phyloP scores from a whole-genome alignment of 306 rosid species.

The Gleditsia sinensis region DNA sequence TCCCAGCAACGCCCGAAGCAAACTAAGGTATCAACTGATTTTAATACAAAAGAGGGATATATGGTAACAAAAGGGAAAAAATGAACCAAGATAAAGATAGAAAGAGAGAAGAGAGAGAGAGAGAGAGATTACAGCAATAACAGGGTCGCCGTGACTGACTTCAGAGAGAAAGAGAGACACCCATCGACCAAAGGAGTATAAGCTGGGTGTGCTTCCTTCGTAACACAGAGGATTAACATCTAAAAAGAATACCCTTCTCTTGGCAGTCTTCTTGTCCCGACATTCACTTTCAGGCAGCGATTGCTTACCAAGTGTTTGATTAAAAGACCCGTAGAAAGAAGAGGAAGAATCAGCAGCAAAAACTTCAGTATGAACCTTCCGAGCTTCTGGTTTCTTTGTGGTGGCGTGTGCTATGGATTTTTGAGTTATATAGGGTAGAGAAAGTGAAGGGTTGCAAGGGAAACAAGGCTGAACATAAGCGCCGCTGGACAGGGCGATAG shows the following conservation, averaged over 20 bases:
- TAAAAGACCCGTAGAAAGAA: constrained; percentile 17
- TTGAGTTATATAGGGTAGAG: constrained; percentile 22
- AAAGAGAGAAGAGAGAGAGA: no score
- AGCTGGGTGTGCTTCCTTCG: constrained; percentile 68
- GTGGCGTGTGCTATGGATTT: constrained; percentile 12
- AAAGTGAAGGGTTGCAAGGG: constrained; percentile 27
- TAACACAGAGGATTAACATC: constrained; percentile 89
- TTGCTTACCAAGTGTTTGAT: constrained; percentile 44
- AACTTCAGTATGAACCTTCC: constrained; percentile 21
- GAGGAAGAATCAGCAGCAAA: constrained; percentile 22
- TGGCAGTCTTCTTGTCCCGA: constrained; percentile 33
- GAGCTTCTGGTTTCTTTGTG: constrained; percentile 30
- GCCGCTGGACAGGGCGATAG: constrained; percentile 33
- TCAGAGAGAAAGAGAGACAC: constrained; percentile 62
- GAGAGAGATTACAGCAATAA: constrained; percentile 61
- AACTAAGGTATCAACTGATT: neutral
- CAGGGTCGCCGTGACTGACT: constrained; percentile 71
- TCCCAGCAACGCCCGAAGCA: neutral
- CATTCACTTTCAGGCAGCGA: constrained; percentile 1
- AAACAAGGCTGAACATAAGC: constrained; percentile 37
- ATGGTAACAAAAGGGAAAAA: neutral
- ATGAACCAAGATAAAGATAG: neutral
- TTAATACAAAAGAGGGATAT: neutral
- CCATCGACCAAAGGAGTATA: constrained; percentile 71
- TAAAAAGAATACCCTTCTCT: constrained; percentile 70